Percentiles rank a stretch among this genome's conserved stretches.
Conservation (phyloP, 2,329 filamentous ascomycete species). For the Pleoardoris graminearum region DNA sequence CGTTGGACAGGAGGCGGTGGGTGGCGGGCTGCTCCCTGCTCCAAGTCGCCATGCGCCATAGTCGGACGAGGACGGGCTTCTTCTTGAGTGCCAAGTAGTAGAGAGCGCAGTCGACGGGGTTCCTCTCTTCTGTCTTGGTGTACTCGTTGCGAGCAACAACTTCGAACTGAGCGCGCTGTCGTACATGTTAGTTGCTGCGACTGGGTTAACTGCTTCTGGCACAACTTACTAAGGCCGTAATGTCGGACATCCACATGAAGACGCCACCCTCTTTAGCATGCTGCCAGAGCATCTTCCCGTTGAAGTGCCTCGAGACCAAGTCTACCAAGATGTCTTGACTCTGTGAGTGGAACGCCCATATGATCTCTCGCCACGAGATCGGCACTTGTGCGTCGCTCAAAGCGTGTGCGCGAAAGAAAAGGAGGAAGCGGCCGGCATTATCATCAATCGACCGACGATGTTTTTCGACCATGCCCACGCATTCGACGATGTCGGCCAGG, state of each 20-base stretch:
- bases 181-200: conserved; percentile 10
- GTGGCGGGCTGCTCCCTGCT: conserved; percentile 84
- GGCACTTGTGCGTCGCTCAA: conserved; percentile 66
- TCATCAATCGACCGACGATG: conserved; percentile 88
- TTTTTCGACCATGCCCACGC: conserved; percentile 79
- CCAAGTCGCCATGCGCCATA: conserved; percentile 95
- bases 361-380: conserved; percentile 74
- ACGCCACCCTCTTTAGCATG: conserved; percentile 84
- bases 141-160: conserved; percentile 92
- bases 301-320: conserved; percentile 77
- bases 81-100: conserved; percentile 91
- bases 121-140: conserved; percentile 81
- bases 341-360: conserved; percentile 80
- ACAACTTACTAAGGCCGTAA: conserved; percentile 70
- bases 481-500: conserved; percentile 81
- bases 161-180: conserved; percentile 77
- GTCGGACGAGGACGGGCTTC: conserved; percentile 83
- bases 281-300: conserved; percentile 80
- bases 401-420: conserved; percentile 83
- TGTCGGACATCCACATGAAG: conserved; percentile 91
- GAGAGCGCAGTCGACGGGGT: conserved; percentile 86
- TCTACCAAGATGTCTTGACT: conserved; percentile 90
- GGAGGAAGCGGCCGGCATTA: conserved; percentile 83
- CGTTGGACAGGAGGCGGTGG: conserved; percentile 78
- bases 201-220: not conserved